phyloP scores from a whole-genome alignment of 2,329 filamentous ascomycete species.

The Talaromyces sp. region DNA sequence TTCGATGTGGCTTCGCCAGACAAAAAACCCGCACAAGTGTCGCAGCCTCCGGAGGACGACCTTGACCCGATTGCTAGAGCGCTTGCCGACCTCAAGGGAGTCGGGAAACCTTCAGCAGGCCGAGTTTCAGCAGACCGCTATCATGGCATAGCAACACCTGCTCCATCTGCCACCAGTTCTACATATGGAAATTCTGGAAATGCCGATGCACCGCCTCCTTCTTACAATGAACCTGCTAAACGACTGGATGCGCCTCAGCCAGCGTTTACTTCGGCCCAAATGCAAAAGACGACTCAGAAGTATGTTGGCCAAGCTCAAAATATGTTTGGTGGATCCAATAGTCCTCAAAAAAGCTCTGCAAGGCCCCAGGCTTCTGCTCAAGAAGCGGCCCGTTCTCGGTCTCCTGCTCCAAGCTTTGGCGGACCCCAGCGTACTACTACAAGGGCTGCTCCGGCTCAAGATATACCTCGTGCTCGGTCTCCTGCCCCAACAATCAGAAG shows the following conservation, averaged over 20 bases:
- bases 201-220: conserved; percentile 69
- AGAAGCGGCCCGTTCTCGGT: conserved; percentile 53
- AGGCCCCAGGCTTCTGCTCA: conserved; percentile 48
- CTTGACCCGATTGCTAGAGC: conserved; percentile 87
- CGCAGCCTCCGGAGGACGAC: conserved; percentile 55
- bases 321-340: conserved; percentile 58
- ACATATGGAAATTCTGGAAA: conserved; percentile 33
- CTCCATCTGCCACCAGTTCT: conserved; percentile 47
- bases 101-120: conserved; percentile 72
- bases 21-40: conserved; percentile 36
- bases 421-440: conserved; percentile 30
- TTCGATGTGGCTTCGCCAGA: conserved; percentile 86
- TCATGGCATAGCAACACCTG: conserved; percentile 85
- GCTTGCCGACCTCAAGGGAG: conserved; percentile 85
- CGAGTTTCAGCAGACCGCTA: conserved; percentile 96
- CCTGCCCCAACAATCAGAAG: conserved; percentile 48
- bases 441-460: conserved; percentile 27
- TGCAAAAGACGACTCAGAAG: conserved; percentile 91
- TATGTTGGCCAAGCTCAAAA: conserved; percentile 78
- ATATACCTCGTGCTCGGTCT: conserved; percentile 54
- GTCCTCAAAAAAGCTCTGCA: conserved; percentile 56
- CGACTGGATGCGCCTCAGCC: conserved; percentile 84
- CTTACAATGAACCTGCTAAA: conserved; percentile 74
- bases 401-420: conserved; percentile 50
- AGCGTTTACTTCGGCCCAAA: conserved; percentile 86